These are phyloP conservation scores for Fraxinus paxiana DNA, from an alignment of 305 asterid genomes.

Conservation along the genomic window DNA sequence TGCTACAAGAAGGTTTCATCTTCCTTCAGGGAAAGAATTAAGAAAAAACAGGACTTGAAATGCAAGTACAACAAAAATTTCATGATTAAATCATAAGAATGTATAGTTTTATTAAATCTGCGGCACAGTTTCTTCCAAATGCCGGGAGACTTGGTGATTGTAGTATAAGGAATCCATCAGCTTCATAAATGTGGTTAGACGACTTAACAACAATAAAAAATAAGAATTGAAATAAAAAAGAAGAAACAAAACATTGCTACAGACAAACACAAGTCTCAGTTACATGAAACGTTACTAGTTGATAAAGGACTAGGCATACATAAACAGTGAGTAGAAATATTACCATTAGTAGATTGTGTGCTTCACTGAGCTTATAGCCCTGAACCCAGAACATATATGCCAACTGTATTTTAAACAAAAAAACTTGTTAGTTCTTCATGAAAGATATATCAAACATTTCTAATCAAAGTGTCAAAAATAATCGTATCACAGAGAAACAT, in stretches of 20 bases:
- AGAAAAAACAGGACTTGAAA: not conserved
- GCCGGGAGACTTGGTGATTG: not conserved
- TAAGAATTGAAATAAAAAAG: not conserved
- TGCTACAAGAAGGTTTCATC: not conserved
- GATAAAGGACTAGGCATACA: not conserved
- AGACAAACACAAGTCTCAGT: not conserved
- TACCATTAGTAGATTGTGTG: slow-evolving; percentile 66
- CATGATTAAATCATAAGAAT: not conserved
- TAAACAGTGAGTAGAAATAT: slow-evolving; percentile 14
- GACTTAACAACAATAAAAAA: not conserved
- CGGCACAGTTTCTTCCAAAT: not conserved
- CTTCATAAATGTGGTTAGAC: not conserved
- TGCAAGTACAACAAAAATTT: not conserved
- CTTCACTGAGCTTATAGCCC: slow-evolving; percentile 71
- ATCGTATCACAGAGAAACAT: not conserved
- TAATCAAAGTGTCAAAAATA: slow-evolving; percentile 7
- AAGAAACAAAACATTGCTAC: not conserved
- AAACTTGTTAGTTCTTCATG: slow-evolving; percentile 6
- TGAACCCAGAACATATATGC: slow-evolving; percentile 95
- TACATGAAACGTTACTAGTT: not conserved
- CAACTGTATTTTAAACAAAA: slow-evolving; percentile 49
- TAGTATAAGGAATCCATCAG: not conserved
- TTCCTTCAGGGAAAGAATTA: not conserved
- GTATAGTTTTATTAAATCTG: not conserved
- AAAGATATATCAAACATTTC: slow-evolving; percentile 3